Percentiles rank a stretch among this genome's conserved stretches.
These are phyloP conservation scores for Saccharomycopsis selenospora DNA, from an alignment of 805 yeast species.

Conservation along the genomic window DNA sequence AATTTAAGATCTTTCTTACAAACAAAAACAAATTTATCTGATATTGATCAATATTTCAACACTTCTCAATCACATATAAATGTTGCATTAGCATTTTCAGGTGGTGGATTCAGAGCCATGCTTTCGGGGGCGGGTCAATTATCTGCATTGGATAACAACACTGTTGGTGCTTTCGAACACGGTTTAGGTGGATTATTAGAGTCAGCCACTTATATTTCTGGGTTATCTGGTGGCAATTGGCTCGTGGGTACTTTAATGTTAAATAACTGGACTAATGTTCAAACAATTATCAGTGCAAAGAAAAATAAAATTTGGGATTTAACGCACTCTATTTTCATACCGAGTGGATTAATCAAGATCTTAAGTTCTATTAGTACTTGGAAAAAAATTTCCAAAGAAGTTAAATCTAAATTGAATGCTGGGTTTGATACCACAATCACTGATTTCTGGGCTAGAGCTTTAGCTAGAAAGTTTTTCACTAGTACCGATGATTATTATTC, in stretches of 20 bases:
- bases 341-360: conserved; percentile 50
- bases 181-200: conserved; percentile 72
- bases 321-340: conserved; percentile 48
- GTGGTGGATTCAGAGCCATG: conserved; percentile 92
- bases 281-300: conserved; percentile 39
- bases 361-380: conserved; percentile 37
- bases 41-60: conserved; percentile 35
- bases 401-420: conserved; percentile 39
- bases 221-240: conserved; percentile 88
- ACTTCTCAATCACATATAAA: conserved; percentile 30
- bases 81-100: conserved; percentile 60
- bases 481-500: conserved; percentile 43
- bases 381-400: conserved; percentile 34
- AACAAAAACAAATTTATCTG: conserved; percentile 28
- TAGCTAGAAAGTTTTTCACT: conserved; percentile 56
- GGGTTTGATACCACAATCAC: conserved; percentile 51
- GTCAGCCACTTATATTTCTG: conserved; percentile 62
- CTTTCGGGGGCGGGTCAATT: conserved; percentile 77
- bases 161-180: conserved; percentile 42
- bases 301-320: conserved; percentile 55
- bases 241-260: conserved; percentile 57
- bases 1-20: conserved; percentile 40
- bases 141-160: conserved; percentile 70
- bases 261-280: conserved; percentile 69
- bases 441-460: conserved; percentile 59